Percentiles rank a stretch among this genome's conserved stretches.
phyloP scores from a whole-genome alignment of 2,329 filamentous ascomycete genomes.

The Curvularia eragrostidis region DNA sequence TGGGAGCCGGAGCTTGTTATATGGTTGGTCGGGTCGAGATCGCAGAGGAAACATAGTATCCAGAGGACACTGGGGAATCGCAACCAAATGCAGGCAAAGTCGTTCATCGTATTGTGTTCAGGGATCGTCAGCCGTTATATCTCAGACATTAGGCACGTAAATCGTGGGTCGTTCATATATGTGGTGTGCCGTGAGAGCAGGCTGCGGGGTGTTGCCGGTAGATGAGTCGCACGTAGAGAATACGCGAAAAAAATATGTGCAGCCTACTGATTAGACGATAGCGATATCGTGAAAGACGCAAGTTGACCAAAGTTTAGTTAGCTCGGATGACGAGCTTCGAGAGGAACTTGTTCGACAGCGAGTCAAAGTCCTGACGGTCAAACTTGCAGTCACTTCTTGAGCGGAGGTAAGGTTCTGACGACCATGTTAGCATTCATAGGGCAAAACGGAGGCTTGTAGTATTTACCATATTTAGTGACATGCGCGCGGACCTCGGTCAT shows the following conservation, averaged over 20 bases:
- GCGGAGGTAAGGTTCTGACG: slow-evolving; percentile 82
- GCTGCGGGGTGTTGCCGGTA: slow-evolving; percentile 31
- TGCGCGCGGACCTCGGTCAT: slow-evolving; percentile 95
- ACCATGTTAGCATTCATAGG: slow-evolving; percentile 51
- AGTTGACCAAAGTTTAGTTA: slow-evolving; percentile 62
- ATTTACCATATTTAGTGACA: slow-evolving; percentile 90
- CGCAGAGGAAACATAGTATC: slow-evolving; percentile 43
- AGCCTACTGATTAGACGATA: slow-evolving; percentile 21
- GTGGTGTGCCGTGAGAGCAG: slow-evolving; percentile 36
- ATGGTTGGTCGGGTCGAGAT: slow-evolving; percentile 21
- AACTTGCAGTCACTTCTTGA: slow-evolving; percentile 81
- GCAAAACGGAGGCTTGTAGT: slow-evolving; percentile 14
- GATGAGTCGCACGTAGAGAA: slow-evolving; percentile 34
- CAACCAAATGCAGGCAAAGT: slow-evolving; percentile 38
- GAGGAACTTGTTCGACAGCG: slow-evolving; percentile 94
- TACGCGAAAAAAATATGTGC: slow-evolving; percentile 23
- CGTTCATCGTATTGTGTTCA: slow-evolving; percentile 43
- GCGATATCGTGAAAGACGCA: slow-evolving; percentile 9
- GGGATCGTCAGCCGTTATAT: slow-evolving; percentile 45
- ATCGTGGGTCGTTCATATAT: slow-evolving; percentile 42
- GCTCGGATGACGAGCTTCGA: slow-evolving; percentile 95
- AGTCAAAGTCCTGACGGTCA: slow-evolving; percentile 91
- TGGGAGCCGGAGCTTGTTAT: slow-evolving; percentile 23
- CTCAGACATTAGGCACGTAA: slow-evolving; percentile 42
- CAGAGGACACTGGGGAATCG: slow-evolving; percentile 48